Conservation (phyloP, 305 asterid species). For the Solanum aculeatissimum region DNA sequence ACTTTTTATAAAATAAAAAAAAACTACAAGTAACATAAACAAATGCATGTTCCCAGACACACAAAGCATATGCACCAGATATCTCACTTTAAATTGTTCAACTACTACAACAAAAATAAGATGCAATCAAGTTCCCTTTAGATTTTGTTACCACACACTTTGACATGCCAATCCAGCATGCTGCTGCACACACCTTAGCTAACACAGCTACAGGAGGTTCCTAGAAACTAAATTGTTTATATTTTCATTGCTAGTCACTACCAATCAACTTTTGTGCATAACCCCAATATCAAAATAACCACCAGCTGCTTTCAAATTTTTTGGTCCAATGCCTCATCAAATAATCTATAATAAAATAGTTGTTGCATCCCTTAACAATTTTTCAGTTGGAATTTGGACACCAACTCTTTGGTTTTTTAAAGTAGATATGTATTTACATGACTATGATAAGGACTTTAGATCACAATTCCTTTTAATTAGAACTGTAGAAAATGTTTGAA, state of each 20-base stretch:
- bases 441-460: background rate
- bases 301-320: background rate
- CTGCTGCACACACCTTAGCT: background rate
- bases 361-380: background rate
- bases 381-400: background rate
- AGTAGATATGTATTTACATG: background rate
- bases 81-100: background rate
- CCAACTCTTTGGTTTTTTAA: background rate
- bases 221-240: background rate
- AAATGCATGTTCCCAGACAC: background rate
- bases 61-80: background rate
- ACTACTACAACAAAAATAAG: background rate
- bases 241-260: background rate
- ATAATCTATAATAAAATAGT: background rate
- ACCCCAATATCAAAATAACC: background rate
- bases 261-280: background rate
- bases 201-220: background rate
- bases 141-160: background rate
- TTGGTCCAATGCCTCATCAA: background rate
- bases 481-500: background rate
- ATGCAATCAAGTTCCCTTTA: background rate
- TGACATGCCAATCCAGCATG: background rate
- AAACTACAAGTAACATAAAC: background rate
- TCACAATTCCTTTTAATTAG: background rate
- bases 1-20: background rate